Conservation (phyloP, 2,329 filamentous ascomycete species). For the Pezicula neosporulosa region DNA sequence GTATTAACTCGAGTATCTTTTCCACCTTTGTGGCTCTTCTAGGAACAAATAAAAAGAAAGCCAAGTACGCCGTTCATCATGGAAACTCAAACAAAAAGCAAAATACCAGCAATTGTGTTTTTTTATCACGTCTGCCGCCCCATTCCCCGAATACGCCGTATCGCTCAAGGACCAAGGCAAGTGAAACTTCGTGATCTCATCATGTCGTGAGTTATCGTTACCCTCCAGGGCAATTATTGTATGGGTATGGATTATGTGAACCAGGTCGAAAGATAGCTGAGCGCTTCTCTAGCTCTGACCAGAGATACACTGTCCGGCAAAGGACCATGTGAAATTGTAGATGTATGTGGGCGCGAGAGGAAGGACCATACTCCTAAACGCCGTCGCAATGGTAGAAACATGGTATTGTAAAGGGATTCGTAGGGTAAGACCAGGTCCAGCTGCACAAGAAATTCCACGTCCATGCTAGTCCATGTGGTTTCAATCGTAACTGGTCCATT, state of each 20-base stretch:
- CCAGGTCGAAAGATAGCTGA: neutral
- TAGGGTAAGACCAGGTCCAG: slow-evolving; percentile 19
- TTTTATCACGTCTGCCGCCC: too few species aligned
- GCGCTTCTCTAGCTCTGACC: slow-evolving; percentile 3
- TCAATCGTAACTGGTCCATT: slow-evolving; percentile 23
- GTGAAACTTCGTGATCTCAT: slow-evolving; percentile 24
- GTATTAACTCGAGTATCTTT: too few species aligned
- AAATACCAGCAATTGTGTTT: too few species aligned
- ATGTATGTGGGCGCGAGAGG: slow-evolving; percentile 7
- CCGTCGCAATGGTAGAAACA: slow-evolving; percentile 12
- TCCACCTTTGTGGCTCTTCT: too few species aligned
- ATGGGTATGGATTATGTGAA: neutral
- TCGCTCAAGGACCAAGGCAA: slow-evolving; percentile 4
- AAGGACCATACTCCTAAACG: slow-evolving; percentile 11
- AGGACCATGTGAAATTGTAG: slow-evolving; percentile 8
- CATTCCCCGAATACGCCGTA: neutral
- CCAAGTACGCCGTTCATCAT: too few species aligned
- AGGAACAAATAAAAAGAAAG: too few species aligned
- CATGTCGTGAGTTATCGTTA: slow-evolving; percentile 25
- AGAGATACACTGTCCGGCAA: slow-evolving; percentile 5
- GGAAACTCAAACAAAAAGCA: too few species aligned
- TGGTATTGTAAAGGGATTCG: slow-evolving; percentile 16
- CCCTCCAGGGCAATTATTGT: slow-evolving; percentile 16
- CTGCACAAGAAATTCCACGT: slow-evolving; percentile 18
- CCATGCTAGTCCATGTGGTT: slow-evolving; percentile 11